Base-by-base conservation (phyloP, 345 rosid genomes). In the Lepidium sativum region DNA sequence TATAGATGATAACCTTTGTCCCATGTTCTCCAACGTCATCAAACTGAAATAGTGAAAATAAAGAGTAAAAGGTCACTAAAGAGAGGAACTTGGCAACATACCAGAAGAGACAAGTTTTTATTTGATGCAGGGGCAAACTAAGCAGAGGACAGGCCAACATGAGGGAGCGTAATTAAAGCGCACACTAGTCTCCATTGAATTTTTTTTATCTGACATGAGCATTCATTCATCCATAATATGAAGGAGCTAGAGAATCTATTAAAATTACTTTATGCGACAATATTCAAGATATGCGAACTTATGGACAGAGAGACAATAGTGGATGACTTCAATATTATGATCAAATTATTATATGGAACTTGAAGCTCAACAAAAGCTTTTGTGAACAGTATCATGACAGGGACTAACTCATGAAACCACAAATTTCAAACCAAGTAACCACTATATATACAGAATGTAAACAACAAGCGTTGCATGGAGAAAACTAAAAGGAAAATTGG, bases 1-100 rank as follows among this genome's bases (percentile, higher is more conserved):
- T 94, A 78, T 90, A 94, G 66, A 94, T 70, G 11, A 90, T 75
- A 61, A 94, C 76, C 80, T 87, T 94, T 51, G 99, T 94, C 52
- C 99, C 99, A 81, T 83, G 96, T 9, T 77, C 20, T 40, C 86
- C 90, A 63, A 94, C 63, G 68, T 86, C 84, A 45, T 84, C 85
- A 82, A 88, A 86, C 99, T 94, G 96, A 77, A 62, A 72, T 55
- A 17, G 69, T 29, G 27, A 17, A 56, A 68, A 38, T 35, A 56
- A 11, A 34, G 34, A 41, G 29, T 56, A 54, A 48, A 32, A 55
- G 9, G 49, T 64, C 63, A 72, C 56, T 21, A 16, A 53, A 39
- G 74, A 33, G 47, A 55, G 42, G 33, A 54, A 45, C 38, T 44
- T 60, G 15, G 9, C 18, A 18, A 31, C 51, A 27, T 48, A 49